These are phyloP conservation scores for Saccharum hybrid DNA, from an alignment of 202 grass and related monocot species.

Conservation along the genomic window DNA sequence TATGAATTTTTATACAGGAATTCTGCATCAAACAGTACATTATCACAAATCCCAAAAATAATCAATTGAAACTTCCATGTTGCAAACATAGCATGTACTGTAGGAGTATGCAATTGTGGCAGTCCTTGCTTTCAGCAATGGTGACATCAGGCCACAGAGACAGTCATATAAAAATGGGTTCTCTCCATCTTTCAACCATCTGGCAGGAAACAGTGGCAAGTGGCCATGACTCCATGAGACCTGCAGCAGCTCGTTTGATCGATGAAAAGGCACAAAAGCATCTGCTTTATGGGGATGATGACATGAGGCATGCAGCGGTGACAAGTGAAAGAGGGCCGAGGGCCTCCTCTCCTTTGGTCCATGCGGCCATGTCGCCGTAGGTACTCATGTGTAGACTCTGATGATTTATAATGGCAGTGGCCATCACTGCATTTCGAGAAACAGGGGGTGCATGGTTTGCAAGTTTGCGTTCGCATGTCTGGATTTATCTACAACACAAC, in stretches of 20 bases:
- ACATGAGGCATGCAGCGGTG: conserved; percentile 13
- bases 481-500: neutral
- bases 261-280: conserved; percentile 33
- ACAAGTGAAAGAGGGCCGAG: conserved; percentile 10
- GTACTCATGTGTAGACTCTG: neutral
- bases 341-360: conserved; percentile 24
- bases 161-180: conserved; percentile 18
- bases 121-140: too few relatives aligned
- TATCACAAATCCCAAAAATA: neutral
- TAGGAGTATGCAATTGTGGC: too few relatives aligned
- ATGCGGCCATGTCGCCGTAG: conserved; percentile 45
- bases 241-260: conserved; percentile 35
- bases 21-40: neutral
- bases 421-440: neutral
- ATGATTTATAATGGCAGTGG: neutral
- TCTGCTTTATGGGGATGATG: conserved; percentile 26
- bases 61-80: neutral
- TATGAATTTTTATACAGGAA: neutral
- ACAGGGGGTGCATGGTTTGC: neutral
- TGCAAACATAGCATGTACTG: neutral
- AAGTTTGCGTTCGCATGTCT: neutral
- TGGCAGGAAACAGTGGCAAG: conserved; percentile 36
- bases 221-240: conserved; percentile 35
- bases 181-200: conserved; percentile 37
- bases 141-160: neutral